Evolutionary conservation across 2,329 filamentous ascomycete genomes (phyloP).

Genomic region (Drechmeria coniospora): DNA sequence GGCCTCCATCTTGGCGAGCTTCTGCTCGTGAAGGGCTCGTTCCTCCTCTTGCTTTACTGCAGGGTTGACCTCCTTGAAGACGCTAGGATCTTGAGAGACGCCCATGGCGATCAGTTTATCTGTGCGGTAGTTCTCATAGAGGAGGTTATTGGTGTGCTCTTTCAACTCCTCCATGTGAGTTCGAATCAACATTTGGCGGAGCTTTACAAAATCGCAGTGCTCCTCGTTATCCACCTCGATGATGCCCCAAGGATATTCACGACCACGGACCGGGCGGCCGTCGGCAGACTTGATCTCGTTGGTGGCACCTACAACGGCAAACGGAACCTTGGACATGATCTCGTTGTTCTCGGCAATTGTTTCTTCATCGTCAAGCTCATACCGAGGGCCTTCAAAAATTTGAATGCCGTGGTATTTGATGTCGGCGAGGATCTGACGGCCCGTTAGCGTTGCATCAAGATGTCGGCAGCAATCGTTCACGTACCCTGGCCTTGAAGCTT

Average conservation of each 20-base stretch:
- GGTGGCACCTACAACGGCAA: slow-evolving; percentile 94
- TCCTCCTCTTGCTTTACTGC: slow-evolving; percentile 99
- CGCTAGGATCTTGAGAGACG: slow-evolving; percentile 93
- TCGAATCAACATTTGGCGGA: slow-evolving; percentile 98
- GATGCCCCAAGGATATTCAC: slow-evolving; percentile 93
- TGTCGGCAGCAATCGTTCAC: slow-evolving; percentile 19
- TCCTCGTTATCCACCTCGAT: slow-evolving; percentile 99
- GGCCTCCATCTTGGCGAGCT: slow-evolving; percentile 99
- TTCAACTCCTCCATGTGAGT: slow-evolving; percentile 99
- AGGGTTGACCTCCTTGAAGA: slow-evolving; percentile 99
- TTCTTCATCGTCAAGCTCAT: slow-evolving; percentile 98
- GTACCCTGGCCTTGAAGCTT: slow-evolving; percentile 89
- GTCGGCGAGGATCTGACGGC: slow-evolving; percentile 72
- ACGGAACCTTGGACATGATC: slow-evolving; percentile 99
- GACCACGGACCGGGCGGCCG: slow-evolving; percentile 88
- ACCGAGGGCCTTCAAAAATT: slow-evolving; percentile 96
- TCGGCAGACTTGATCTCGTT: slow-evolving; percentile 83
- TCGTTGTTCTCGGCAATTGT: slow-evolving; percentile 99
- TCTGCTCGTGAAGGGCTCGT: slow-evolving; percentile 94
- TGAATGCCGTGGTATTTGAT: slow-evolving; percentile 96
- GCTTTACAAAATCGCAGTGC: slow-evolving; percentile 99
- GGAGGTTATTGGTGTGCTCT: slow-evolving; percentile 97
- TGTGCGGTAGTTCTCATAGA: slow-evolving; percentile 99
- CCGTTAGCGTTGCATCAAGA: slow-evolving; percentile 5
- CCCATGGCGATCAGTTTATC: slow-evolving; percentile 99